Percentiles rank a stretch among this genome's conserved stretches.
Conservation (phyloP, 2,329 filamentous ascomycete species). For the Ceratocystis cacaofunesta region DNA sequence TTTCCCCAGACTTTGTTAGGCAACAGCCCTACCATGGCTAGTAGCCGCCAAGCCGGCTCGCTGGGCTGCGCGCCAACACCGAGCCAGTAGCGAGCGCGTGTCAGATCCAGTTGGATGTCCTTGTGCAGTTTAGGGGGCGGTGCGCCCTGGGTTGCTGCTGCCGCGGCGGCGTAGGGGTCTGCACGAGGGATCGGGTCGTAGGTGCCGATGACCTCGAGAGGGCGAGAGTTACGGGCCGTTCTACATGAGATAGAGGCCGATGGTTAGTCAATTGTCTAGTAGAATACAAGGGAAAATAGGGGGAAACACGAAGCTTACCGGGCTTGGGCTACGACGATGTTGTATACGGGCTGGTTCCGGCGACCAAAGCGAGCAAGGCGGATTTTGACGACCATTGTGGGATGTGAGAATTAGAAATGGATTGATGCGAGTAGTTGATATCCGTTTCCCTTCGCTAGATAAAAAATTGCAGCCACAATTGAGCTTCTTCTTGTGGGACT, state of each 20-base stretch:
- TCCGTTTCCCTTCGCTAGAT: too few species aligned
- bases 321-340: slow-evolving; percentile 89
- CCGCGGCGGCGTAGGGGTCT: slow-evolving; percentile 43
- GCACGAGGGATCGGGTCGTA: slow-evolving; percentile 54
- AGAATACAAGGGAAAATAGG: background rate
- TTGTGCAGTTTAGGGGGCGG: slow-evolving; percentile 80
- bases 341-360: slow-evolving; percentile 82
- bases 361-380: slow-evolving; percentile 87
- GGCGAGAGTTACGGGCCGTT: slow-evolving; percentile 72
- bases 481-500: background rate
- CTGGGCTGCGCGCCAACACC: slow-evolving; percentile 92
- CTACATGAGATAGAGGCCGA: slow-evolving; percentile 30
- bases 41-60: slow-evolving; percentile 72
- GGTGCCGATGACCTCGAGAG: slow-evolving; percentile 81
- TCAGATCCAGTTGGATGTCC: slow-evolving; percentile 73
- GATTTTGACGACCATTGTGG: slow-evolving; percentile 76
- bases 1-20: slow-evolving; percentile 16
- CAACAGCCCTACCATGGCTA: slow-evolving; percentile 52
- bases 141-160: slow-evolving; percentile 35
- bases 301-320: slow-evolving; percentile 41
- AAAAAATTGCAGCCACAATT: background rate
- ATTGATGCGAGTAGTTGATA: background rate
- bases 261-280: background rate
- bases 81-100: slow-evolving; percentile 84
- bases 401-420: background rate